Base-by-base conservation (phyloP, 805 yeast species). In the Kluyveromyces lactis region DNA sequence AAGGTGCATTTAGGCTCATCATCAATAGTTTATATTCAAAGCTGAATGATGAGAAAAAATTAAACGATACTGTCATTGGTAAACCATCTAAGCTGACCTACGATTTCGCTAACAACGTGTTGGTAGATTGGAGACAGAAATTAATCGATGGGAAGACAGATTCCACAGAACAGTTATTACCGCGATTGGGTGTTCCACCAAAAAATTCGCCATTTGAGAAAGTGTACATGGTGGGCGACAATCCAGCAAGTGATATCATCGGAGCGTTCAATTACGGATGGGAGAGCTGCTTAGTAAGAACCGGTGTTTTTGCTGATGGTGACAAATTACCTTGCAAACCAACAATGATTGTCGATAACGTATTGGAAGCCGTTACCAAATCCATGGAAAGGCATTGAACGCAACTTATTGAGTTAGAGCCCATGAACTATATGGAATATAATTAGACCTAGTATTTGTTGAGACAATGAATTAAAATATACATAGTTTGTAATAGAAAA, bases 141-240 rank as follows among this genome's bases (percentile, higher is more conserved):
- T 44, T 74, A 18, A 26, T 59, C 31, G 45, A 46, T 10, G 43
- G 43, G 12, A 34, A 40, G n/a, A 33, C 41, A 4, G 38, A 33
- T 8, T 40, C 46, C 18, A 29, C 29, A 33, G 41, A 23, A 3
- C 67, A 66, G 40, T 46, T 56, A 15, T 49, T 66, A 13, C 83
- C 83, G 1, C 54, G 51, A 16, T 58, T 79, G 40, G 71, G 74
- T 21, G 50, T 48, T n/a, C 47, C 69, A 2, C 72, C 72, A 4
- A 40, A 39, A 4, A 15, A 44, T 2, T 50, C 71, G 0, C 77
- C 74, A n/a, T 68, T 82, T 50, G 64, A 67, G 27, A 61, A 71
- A n/a, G 81, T 92, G 2, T 89, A 71, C 63, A 92, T 92, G 98
- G 86, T 92, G 26, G 98, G 98, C 21, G 98, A 92, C 62, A 92